Evolutionary conservation across 2,329 filamentous ascomycete genomes (phyloP).

Genomic region (Clarireedia monteithiana): DNA sequence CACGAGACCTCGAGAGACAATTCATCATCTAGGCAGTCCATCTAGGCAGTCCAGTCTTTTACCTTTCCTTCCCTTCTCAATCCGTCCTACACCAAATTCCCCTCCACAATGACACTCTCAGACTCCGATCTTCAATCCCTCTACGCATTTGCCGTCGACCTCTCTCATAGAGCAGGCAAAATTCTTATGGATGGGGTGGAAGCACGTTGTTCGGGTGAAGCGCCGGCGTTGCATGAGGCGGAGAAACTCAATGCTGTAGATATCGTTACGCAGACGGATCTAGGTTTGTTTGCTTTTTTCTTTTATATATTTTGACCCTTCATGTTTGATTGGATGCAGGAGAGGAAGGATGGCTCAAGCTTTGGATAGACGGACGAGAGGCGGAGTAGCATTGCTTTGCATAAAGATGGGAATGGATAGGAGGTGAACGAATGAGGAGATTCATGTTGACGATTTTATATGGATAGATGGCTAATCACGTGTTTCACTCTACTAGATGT

Average conservation of each 20-base stretch:
- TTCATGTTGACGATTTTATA: neutral
- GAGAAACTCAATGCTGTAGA: slow-evolving; percentile 74
- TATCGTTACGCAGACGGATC: slow-evolving; percentile 69
- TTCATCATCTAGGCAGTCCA: too few species aligned
- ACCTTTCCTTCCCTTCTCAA: neutral
- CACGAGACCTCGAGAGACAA: too few species aligned
- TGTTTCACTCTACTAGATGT: slow-evolving; percentile 43
- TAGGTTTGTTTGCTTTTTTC: slow-evolving; percentile 41
- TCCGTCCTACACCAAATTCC: neutral
- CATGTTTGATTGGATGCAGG: neutral
- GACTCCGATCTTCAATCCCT: slow-evolving; percentile 51
- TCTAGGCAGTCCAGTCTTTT: neutral
- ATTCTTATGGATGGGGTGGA: slow-evolving; percentile 59
- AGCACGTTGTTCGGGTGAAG: slow-evolving; percentile 32
- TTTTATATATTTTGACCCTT: neutral
- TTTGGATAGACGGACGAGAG: too few species aligned
- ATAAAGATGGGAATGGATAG: too few species aligned
- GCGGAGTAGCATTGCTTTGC: too few species aligned
- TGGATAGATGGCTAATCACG: slow-evolving; percentile 9
- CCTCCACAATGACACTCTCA: neutral
- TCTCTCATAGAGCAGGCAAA: slow-evolving; percentile 62
- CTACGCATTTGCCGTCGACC: slow-evolving; percentile 61
- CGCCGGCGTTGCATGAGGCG: slow-evolving; percentile 24
- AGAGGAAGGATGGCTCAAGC: neutral
- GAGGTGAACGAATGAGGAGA: neutral